Evolutionary conservation across 495 filamentous ascomycete species (phyloP).

Genomic region (Cudoniella acicularis): DNA sequence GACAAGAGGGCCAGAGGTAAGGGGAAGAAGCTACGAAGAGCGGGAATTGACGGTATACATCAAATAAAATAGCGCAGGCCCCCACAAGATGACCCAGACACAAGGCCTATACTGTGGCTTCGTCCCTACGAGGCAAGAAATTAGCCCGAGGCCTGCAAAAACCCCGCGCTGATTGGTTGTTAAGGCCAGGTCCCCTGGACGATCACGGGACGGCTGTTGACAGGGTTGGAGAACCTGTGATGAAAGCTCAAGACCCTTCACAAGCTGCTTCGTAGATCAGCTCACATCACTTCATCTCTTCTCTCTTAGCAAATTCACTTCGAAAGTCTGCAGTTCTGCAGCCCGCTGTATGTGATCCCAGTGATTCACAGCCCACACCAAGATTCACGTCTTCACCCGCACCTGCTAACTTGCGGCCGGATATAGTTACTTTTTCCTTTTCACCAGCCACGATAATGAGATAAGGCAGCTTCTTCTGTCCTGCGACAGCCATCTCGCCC

Average conservation of each 20-base stretch:
- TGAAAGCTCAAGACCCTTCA: neutral
- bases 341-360: neutral
- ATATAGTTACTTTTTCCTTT: neutral
- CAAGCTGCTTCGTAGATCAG: neutral
- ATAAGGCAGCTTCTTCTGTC: constrained; percentile 12
- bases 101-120: too few species aligned
- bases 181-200: neutral
- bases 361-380: neutral
- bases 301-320: too few species aligned
- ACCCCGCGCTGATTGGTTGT: neutral
- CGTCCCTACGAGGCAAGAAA: too few species aligned
- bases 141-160: neutral
- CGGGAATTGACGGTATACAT: neutral
- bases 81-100: neutral
- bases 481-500: constrained; percentile 8
- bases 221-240: neutral
- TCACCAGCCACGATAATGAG: constrained; percentile 9
- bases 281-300: neutral
- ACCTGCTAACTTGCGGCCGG: neutral
- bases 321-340: too few species aligned
- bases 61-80: neutral
- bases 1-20: too few species aligned
- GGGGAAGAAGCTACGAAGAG: neutral
- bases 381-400: neutral
- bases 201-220: neutral